These are phyloP conservation scores for Ammopiptanthus mongolicus DNA, from an alignment of 306 rosid genomes.

Conservation along the genomic window DNA sequence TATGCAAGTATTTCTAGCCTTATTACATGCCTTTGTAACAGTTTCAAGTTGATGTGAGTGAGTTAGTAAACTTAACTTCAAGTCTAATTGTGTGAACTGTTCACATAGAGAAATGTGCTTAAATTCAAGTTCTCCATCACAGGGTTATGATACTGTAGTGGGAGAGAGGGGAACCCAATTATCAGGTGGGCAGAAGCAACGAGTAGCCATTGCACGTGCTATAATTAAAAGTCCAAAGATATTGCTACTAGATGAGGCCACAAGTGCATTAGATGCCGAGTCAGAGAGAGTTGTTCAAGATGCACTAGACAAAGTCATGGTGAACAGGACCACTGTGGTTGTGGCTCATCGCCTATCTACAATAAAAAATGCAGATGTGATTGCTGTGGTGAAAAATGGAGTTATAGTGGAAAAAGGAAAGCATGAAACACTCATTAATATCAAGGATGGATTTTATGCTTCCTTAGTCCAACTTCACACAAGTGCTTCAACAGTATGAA, in stretches of 20 bases:
- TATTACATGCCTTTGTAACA: background rate
- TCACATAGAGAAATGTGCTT: background rate
- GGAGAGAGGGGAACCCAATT: conserved; percentile 84
- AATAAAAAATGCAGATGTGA: conserved; percentile 74
- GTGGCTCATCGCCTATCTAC: conserved; percentile 85
- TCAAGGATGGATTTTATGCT: conserved; percentile 71
- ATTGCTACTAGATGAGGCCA: conserved; percentile 74
- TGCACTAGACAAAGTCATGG: conserved; percentile 77
- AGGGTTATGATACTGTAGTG: conserved; percentile 77
- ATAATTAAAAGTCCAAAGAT: conserved; percentile 78
- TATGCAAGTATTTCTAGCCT: too few species aligned
- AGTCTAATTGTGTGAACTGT: background rate
- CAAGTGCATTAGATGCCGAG: conserved; percentile 83
- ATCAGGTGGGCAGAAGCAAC: conserved; percentile 85
- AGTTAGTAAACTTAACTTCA: background rate
- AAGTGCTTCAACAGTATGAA: conserved; percentile 42
- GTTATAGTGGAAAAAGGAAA: conserved; percentile 78
- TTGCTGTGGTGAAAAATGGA: conserved; percentile 87
- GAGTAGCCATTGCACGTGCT: conserved; percentile 84
- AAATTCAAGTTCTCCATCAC: background rate
- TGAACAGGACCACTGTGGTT: conserved; percentile 70
- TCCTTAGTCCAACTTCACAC: conserved; percentile 73
- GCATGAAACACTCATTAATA: conserved; percentile 59
- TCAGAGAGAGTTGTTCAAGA: conserved; percentile 90
- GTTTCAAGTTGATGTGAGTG: background rate